Conservation (phyloP, 2,329 filamentous ascomycete genomes). For the Talaromyces sp. region DNA sequence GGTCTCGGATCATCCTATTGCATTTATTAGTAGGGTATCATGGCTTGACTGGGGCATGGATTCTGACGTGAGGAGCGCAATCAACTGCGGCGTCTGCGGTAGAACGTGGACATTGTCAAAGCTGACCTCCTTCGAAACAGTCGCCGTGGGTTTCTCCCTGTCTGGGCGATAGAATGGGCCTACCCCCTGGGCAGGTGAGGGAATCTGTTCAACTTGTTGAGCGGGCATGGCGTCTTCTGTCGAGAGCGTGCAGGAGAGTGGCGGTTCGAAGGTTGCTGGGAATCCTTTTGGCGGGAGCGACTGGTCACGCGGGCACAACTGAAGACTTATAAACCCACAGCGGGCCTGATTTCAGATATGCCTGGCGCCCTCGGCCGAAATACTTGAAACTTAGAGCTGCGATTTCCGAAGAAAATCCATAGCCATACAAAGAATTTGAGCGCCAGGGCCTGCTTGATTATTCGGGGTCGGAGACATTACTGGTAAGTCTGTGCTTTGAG, state of each 20-base stretch:
- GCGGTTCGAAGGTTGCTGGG: not conserved
- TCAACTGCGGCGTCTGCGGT: slow-evolving; percentile 90
- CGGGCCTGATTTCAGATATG: not conserved
- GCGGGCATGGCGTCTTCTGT: slow-evolving; percentile 1
- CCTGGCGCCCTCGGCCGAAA: not conserved
- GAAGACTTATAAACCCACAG: not conserved
- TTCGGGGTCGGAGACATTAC: not conserved
- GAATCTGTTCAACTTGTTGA: slow-evolving; percentile 19
- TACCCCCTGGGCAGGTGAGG: slow-evolving; percentile 59
- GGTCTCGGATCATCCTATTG: slow-evolving; percentile 86
- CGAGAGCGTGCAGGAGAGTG: not conserved
- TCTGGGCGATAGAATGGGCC: slow-evolving; percentile 74
- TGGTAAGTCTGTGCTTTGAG: not conserved
- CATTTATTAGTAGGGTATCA: slow-evolving; percentile 11
- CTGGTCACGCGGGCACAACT: not conserved
- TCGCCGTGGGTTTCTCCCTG: slow-evolving; percentile 77
- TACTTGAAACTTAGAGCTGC: not conserved
- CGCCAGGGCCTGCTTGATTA: not conserved
- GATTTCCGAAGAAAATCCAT: not conserved
- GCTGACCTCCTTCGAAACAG: slow-evolving; percentile 75
- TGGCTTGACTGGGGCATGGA: slow-evolving; percentile 3
- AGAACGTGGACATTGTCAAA: slow-evolving; percentile 87
- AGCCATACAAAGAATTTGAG: not conserved
- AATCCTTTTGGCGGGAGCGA: not conserved
- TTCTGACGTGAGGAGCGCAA: slow-evolving; percentile 90